Percentiles rank a stretch among this genome's conserved stretches.
These are phyloP conservation scores for Vitis hybrid DNA, from an alignment of 177 flowering plant genomes.

Conservation along the genomic window DNA sequence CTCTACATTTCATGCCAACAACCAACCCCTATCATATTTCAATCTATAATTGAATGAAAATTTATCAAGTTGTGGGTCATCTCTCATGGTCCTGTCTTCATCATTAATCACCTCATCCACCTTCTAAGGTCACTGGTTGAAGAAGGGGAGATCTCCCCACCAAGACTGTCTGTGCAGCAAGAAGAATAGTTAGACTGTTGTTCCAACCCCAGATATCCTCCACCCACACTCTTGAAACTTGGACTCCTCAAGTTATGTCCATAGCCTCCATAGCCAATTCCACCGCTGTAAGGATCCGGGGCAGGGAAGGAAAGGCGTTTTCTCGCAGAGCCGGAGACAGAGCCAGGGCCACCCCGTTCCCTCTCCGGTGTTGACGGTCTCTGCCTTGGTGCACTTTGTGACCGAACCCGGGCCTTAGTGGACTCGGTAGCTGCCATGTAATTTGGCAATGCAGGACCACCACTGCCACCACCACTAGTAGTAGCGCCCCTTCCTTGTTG, in stretches of 20 bases:
- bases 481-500: constrained; percentile 22
- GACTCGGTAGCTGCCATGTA: constrained; percentile 62
- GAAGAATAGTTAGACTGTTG: constrained; percentile 16
- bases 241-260: constrained; percentile 48
- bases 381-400: constrained; percentile 52
- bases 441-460: constrained; percentile 28
- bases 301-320: constrained; percentile 40
- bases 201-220: constrained; percentile 11
- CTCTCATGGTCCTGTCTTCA: not conserved
- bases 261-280: constrained; percentile 13
- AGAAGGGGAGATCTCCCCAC: constrained; percentile 42
- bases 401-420: constrained; percentile 43
- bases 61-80: constrained; percentile 1
- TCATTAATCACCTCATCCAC: constrained; percentile 34
- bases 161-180: constrained; percentile 29
- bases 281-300: constrained; percentile 12
- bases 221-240: constrained; percentile 32
- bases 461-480: constrained; percentile 10
- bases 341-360: constrained; percentile 34
- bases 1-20: not conserved
- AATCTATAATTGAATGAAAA: too few relatives aligned
- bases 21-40: too few relatives aligned
- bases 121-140: constrained; percentile 39
- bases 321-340: constrained; percentile 23
- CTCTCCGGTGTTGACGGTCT: constrained; percentile 37